Base-by-base conservation (phyloP, 2,329 filamentous ascomycete species). In the Trichophyton simii region DNA sequence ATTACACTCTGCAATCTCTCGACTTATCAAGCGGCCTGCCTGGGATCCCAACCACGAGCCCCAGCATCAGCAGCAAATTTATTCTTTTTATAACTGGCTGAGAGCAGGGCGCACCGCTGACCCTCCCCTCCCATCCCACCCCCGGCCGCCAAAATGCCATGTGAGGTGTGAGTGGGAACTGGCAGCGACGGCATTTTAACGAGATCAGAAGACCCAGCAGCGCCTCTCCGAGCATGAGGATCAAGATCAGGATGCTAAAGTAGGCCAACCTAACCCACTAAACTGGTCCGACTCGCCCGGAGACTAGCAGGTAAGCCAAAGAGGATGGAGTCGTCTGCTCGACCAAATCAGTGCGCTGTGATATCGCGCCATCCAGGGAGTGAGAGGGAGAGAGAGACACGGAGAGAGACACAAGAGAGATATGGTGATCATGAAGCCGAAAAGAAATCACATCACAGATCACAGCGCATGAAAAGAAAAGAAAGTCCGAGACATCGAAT, bases 91-190 rank as follows among this genome's bases (percentile, higher is more conserved):
- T 34, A 31, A 34, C 28, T 54, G 28, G 22, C 28, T 31, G 28
- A 31, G 28, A 6, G 22, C 28, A 6, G 25, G 25, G 25, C 25
- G 25, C 25, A 28, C 6, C 25, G 25, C 25, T 28, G 22, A 28
- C 25, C 25, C 25, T 5, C 25, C 25, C 25, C 18, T 18, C 18
- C 18, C 18, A 18, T 18, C 18, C 18, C 18, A 18, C 18, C 18
- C 18, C 18, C 18, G 18, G 18, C 50, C 28, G 50, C 22, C 22
- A n/a, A 25, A 28, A 34, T 31, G n/a, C 50, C 50, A 54, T 54
- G 50, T 54, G 50, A 54, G 50, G 50, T 54, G 50, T 54, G 50
- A 34, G 50, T 54, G 50, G 34, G 50, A 54, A 54, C 50, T 31
- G 25, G 50, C 28, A 31, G 18, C 4, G 28, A 22, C 11, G 15